These are phyloP conservation scores for Microdochium nivale DNA, from an alignment of 2,329 filamentous ascomycete genomes.

Conservation along the genomic window DNA sequence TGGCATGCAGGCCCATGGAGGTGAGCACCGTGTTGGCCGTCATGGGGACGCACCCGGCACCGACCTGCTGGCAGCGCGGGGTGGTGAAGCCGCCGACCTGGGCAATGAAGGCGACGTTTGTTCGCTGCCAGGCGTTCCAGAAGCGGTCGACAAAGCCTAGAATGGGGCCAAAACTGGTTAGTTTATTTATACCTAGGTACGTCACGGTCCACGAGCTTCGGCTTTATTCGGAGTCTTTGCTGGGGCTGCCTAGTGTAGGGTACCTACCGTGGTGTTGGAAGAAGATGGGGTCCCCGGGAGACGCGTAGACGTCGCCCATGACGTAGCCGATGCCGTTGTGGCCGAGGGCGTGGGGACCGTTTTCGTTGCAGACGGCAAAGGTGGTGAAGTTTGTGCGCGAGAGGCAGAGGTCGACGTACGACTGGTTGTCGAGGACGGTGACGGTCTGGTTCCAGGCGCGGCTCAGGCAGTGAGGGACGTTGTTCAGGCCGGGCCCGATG, in stretches of 20 bases:
- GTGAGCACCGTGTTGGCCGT: constrained; percentile 15
- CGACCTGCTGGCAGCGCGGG: background rate
- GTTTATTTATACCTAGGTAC: constrained; percentile 2
- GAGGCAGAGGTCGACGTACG: constrained; percentile 22
- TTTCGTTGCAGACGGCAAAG: constrained; percentile 22
- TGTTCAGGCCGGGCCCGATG: constrained; percentile 20
- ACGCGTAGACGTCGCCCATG: constrained; percentile 23
- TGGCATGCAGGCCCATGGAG: constrained; percentile 15
- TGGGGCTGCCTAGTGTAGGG: no score
- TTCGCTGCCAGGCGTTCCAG: constrained; percentile 24
- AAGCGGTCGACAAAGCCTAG: constrained; percentile 23
- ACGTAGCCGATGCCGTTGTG: constrained; percentile 26
- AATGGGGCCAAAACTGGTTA: constrained; percentile 18
- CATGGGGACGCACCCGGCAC: constrained; percentile 15
- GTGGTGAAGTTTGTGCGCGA: constrained; percentile 17
- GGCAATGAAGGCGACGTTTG: constrained; percentile 13
- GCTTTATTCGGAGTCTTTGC: no score
- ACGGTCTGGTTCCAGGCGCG: constrained; percentile 21
- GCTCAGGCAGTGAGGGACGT: constrained; percentile 13
- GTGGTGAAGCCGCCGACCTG: constrained; percentile 20
- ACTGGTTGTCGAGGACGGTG: constrained; percentile 17
- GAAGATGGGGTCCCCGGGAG: constrained; percentile 16
- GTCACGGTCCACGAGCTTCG: background rate
- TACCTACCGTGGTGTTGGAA: background rate
- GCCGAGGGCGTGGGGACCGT: constrained; percentile 24